phyloP scores from a whole-genome alignment of 2,329 filamentous ascomycete species.

The Dothideomycetidae sp. region DNA sequence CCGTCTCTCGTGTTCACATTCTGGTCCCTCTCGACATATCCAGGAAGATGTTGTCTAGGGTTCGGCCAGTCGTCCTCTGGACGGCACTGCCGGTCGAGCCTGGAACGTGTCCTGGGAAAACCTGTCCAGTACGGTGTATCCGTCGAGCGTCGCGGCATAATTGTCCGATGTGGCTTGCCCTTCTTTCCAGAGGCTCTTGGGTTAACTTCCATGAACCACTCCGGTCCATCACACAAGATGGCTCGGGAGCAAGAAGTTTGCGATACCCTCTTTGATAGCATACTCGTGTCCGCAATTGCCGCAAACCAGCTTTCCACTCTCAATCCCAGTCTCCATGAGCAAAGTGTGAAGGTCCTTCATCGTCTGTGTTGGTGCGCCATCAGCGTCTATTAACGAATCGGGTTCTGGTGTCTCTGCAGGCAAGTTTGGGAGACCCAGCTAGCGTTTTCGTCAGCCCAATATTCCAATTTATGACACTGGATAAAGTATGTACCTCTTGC shows the following conservation, averaged over 20 bases:
- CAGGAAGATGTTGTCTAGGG: no score
- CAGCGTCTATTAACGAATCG: constrained; percentile 33
- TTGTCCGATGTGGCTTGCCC: no score
- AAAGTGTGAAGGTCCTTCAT: constrained; percentile 66
- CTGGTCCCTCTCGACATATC: no score
- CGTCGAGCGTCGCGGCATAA: no score
- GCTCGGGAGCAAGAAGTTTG: constrained; percentile 86
- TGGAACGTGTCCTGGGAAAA: no score
- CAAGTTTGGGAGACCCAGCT: constrained; percentile 69
- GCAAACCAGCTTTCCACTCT: constrained; percentile 79
- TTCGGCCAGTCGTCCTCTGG: no score
- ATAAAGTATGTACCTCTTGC: constrained; percentile 45
- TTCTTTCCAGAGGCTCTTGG: no score
- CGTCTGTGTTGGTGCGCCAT: constrained; percentile 50
- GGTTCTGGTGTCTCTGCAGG: constrained; percentile 31
- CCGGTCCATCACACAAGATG: constrained; percentile 63
- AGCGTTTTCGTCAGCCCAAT: background rate
- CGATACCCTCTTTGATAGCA: constrained; percentile 85
- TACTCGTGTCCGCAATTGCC: constrained; percentile 90
- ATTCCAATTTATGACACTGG: background rate
- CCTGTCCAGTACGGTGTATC: no score
- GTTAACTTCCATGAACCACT: no score
- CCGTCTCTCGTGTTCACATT: no score
- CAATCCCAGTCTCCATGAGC: constrained; percentile 78
- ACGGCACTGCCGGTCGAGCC: no score